Evolutionary conservation across 108 stramenopile genomes (phyloP), one percentile per base, ranked within the genome.

Genomic region (Stephanodiscus triporus): DNA sequence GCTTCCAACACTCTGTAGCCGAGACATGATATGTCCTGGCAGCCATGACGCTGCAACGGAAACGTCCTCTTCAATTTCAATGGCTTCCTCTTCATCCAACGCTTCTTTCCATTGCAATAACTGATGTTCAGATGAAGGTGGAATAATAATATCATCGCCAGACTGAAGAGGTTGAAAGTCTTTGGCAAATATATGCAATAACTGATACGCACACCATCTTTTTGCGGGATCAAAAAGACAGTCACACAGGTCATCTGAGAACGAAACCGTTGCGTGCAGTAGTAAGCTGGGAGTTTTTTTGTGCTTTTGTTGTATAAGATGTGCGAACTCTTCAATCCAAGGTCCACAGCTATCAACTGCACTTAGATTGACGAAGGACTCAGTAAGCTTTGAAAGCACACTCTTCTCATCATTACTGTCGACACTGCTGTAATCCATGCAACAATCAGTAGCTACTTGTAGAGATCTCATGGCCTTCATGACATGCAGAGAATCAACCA

Each of bases 11-110:
- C 60, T 45, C 63, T 88, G 85, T 38, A 95, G 50, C 43, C 73
- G 72, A 9, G 62, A 64, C 86, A 95, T 81, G 19, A 88, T 60
- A 16, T 63, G 54, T 23, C 65, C 47, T 20, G 91, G 88, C 23
- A 95, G 47, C 89, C 90, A 92, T 60, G 82, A 73, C n/a, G 72
- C 47, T 30, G 81, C 75, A 20, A 74, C 47, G 6, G 49, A 70
- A 42, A 90, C 48, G 68, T 95, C 91, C 2, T 87, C 86, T 78
- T 89, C 86, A 14, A 95, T 73, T 43, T 92, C 91, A 19, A 75
- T 74, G 9, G 82, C 81, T 83, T 92, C 94, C 53, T 92, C 88
- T 9, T 76, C 68, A 23, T 73, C 71, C 56, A 95, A 42, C 23
- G 57, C 67, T 60, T 77, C 36, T 13, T 72, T 77, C 91, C 94